Percentiles rank a stretch among this genome's conserved stretches.
Evolutionary conservation across 805 yeast genomes (phyloP).

Genomic region (Yarrowia sp.): DNA sequence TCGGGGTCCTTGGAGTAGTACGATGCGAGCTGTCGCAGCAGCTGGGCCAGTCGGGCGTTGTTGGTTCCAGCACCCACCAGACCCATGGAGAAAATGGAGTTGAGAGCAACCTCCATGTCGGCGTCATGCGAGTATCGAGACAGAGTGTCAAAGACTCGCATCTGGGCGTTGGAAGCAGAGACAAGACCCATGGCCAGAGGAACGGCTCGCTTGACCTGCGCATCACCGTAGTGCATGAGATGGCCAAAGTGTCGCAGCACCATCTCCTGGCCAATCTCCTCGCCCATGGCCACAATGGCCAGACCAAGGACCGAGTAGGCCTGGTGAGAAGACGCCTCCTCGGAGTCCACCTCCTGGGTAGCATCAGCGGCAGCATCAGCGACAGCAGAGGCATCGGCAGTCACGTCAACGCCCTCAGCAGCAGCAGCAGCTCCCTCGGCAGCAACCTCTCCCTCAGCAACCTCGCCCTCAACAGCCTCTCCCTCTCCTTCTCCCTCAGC

Average conservation of each 20-base stretch:
- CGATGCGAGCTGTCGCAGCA: slow-evolving; percentile 89
- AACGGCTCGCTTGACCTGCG: slow-evolving; percentile 85
- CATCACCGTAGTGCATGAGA: slow-evolving; percentile 95
- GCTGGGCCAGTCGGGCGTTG: slow-evolving; percentile 95
- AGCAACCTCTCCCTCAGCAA: slow-evolving; percentile 39
- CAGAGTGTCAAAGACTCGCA: slow-evolving; percentile 93
- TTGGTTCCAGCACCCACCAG: slow-evolving; percentile 98
- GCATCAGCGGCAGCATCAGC: slow-evolving; percentile 36
- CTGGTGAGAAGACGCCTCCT: slow-evolving; percentile 45
- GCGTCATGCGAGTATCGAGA: slow-evolving; percentile 96
- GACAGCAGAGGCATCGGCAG: slow-evolving; percentile 34
- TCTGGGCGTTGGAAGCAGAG: slow-evolving; percentile 90
- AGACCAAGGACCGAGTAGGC: slow-evolving; percentile 93
- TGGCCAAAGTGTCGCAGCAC: slow-evolving; percentile 95
- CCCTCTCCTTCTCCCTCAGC: slow-evolving; percentile 44
- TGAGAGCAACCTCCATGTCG: slow-evolving; percentile 89
- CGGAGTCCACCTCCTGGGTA: slow-evolving; percentile 32
- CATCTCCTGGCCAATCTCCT: slow-evolving; percentile 97
- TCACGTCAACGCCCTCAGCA: slow-evolving; percentile 32
- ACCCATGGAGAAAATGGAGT: slow-evolving; percentile 96
- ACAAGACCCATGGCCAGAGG: slow-evolving; percentile 98
- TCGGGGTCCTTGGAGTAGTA: slow-evolving; percentile 90
- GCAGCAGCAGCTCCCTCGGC: slow-evolving; percentile 37
- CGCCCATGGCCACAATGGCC: slow-evolving; percentile 95
- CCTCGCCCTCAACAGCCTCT: slow-evolving; percentile 45